phyloP scores from a whole-genome alignment of 106 monocot genomes.

The Acanthochlamys bracteata region DNA sequence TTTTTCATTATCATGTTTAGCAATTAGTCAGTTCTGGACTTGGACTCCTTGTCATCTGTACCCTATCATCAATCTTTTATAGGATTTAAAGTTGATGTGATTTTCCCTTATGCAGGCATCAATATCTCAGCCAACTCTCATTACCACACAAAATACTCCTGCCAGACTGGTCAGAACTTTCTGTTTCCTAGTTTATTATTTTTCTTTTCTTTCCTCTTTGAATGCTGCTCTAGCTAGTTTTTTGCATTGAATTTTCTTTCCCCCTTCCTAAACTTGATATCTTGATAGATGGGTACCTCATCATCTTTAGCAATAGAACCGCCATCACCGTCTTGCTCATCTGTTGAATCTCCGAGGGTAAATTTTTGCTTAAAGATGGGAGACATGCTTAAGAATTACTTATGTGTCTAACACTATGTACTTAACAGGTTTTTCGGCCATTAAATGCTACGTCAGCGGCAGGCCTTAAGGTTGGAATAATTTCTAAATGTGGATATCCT shows the following conservation, averaged over 20 bases:
- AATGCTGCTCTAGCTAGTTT: background rate
- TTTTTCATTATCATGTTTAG: no score
- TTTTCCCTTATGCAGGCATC: no score
- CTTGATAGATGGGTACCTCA: constrained; percentile 10
- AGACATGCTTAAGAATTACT: background rate
- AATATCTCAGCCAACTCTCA: no score
- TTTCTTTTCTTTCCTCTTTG: background rate
- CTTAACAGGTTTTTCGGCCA: constrained; percentile 7
- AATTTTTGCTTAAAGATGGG: background rate
- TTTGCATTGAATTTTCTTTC: background rate
- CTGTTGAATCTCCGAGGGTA: constrained; percentile 17
- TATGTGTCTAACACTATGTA: background rate
- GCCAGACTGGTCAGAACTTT: no score
- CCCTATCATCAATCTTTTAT: no score
- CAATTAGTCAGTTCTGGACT: no score
- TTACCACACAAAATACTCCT: no score
- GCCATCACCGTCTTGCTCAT: constrained; percentile 5
- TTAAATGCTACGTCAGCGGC: constrained; percentile 6
- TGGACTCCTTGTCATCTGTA: no score
- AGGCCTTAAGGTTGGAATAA: constrained; percentile 12
- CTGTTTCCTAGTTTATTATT: background rate
- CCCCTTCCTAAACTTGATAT: background rate
- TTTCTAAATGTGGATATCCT: background rate
- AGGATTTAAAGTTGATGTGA: no score
- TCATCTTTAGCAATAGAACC: constrained; percentile 12